Conservation (phyloP, 2,329 filamentous ascomycete genomes). For the Sphaceloma murrayae region DNA sequence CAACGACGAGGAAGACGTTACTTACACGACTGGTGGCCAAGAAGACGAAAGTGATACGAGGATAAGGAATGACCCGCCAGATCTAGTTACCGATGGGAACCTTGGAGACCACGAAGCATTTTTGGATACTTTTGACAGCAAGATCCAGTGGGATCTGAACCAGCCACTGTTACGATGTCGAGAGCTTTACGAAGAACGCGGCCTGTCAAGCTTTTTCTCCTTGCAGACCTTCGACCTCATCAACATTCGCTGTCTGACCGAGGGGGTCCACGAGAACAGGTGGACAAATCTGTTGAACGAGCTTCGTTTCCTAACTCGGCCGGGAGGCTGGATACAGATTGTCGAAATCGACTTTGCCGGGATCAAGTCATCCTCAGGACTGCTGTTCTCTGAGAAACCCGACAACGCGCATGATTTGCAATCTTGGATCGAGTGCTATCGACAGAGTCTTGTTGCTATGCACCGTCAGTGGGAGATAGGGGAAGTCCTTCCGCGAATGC, state of each 20-base stretch:
- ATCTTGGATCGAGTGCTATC: constrained; percentile 31
- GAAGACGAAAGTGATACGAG: neutral
- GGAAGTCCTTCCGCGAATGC: neutral
- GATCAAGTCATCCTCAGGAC: constrained; percentile 72
- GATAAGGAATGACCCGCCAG: neutral
- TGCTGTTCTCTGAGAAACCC: constrained; percentile 42
- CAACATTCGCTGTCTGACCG: constrained; percentile 60
- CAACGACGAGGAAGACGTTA: constrained; percentile 28
- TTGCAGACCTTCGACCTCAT: constrained; percentile 60
- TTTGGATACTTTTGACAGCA: too few species aligned
- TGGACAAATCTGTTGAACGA: constrained; percentile 68
- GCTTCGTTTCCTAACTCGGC: constrained; percentile 58
- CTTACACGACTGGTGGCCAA: neutral
- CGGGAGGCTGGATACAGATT: constrained; percentile 74
- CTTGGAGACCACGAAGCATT: neutral
- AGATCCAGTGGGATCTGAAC: constrained; percentile 8
- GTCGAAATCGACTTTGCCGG: constrained; percentile 67
- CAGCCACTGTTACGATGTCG: neutral
- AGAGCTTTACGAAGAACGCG: neutral
- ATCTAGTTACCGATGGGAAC: neutral
- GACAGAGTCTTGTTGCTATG: constrained; percentile 25
- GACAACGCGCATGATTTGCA: constrained; percentile 34
- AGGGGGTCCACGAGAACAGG: constrained; percentile 58
- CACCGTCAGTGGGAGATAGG: neutral
- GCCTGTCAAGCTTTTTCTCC: neutral